Evolutionary conservation across 1,284 basidiomycete species (phyloP), one percentile per base, ranked within the genome.

Genomic region (Cryptococcus sp.): DNA sequence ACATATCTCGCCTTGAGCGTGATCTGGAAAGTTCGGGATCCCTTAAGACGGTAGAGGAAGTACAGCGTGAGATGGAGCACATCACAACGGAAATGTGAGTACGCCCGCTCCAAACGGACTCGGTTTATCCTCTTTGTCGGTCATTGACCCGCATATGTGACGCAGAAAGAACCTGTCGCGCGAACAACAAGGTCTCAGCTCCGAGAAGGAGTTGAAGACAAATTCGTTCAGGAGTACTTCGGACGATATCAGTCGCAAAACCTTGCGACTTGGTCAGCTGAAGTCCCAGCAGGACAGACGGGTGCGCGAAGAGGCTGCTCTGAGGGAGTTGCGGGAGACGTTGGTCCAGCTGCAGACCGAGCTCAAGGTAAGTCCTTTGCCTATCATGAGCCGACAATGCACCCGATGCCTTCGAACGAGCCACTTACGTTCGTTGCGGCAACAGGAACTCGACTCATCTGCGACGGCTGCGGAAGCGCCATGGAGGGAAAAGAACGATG

Each of bases 11-110:
- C 47, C 80, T 92, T 41, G 90, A 95, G 75, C 80, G 80, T 39
- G 86, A 88, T 42, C 81, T 97, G 13, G 80, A 83, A 22, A 80
- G 83, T 4, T 86, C 86, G 1, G 93, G 92, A 2, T 88, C 87
- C 15, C 84, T 85, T 6, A 90, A 87, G 77, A 93, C 91, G 0
- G 84, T 86, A 1, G 90, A 92, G 50, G 91, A 93, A 52, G 87
- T 96, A 3, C 89, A 95, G 73, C 78, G 72, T 23, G 87, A 93
- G 68, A 80, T 94, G 7, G 85, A 88, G 54, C 77, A 78, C 5
- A 69, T 93, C 38, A 81, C 83, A 1, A 77, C 77, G 19, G 81
- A 88, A 54, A 82, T 93, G 93, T 95, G 65, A 68, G 87, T 78
- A 41, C 22, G 16, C 11, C 2, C 13, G 47, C 20, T 23, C 10